Conservation (phyloP, 2,329 filamentous ascomycete species). For the Fusarium buxicola region DNA sequence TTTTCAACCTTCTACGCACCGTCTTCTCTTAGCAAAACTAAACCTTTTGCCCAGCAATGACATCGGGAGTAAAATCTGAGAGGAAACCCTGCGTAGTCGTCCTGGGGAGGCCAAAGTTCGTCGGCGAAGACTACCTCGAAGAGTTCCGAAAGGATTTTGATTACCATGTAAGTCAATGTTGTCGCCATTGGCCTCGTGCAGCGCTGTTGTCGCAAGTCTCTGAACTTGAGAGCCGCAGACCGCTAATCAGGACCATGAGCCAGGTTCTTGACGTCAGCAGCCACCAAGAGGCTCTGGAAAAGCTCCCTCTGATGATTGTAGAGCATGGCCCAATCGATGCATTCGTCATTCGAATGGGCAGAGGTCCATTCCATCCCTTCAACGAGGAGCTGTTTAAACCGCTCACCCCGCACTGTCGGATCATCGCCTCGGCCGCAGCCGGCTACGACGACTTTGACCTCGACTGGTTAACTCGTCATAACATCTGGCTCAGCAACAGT, state of each 20-base stretch:
- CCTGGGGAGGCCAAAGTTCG: constrained; percentile 55
- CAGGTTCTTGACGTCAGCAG: constrained; percentile 51
- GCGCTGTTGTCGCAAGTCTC: no score
- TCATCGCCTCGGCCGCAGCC: constrained; percentile 60
- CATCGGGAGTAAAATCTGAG: background rate
- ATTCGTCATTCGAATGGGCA: constrained; percentile 63
- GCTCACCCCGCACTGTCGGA: constrained; percentile 56
- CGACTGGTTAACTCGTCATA: constrained; percentile 54
- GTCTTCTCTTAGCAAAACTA: no score
- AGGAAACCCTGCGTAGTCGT: constrained; percentile 55
- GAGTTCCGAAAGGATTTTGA: constrained; percentile 53
- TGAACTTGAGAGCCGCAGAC: background rate
- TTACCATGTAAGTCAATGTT: constrained; percentile 48
- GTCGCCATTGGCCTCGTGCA: fast-evolving
- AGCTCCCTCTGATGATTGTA: constrained; percentile 52
- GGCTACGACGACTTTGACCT: constrained; percentile 62
- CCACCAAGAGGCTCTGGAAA: constrained; percentile 50
- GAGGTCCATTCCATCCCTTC: constrained; percentile 61
- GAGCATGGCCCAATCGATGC: constrained; percentile 57
- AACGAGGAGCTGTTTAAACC: constrained; percentile 56
- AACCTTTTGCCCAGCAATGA: constrained; percentile 12
- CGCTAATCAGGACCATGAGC: background rate
- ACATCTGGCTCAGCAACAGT: constrained; percentile 66
- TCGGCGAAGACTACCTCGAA: constrained; percentile 54
- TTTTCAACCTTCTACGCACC: no score